Percentiles rank a stretch among this genome's conserved stretches.
Evolutionary conservation across 2,329 filamentous ascomycete species (phyloP).

Genomic region (Colletotrichum cordylinicola): DNA sequence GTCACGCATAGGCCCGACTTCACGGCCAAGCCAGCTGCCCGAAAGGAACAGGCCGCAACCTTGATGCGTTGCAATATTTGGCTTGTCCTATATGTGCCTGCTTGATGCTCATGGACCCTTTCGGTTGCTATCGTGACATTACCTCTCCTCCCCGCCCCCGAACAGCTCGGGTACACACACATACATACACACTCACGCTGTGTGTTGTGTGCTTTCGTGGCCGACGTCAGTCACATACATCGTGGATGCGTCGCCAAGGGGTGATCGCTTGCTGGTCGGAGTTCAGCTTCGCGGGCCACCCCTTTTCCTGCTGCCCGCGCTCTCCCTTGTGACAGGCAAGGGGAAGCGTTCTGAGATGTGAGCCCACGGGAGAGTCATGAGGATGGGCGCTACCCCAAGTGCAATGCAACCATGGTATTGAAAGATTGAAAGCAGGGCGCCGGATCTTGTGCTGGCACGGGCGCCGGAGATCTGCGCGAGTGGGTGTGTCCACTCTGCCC

Average conservation of each 20-base stretch:
- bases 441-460: neutral
- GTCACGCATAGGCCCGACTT: constrained; percentile 6
- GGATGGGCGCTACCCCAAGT: neutral
- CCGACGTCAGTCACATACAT: neutral
- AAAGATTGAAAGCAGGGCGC: neutral
- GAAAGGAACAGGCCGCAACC: neutral
- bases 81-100: neutral
- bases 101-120: neutral
- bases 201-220: neutral
- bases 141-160: neutral
- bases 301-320: neutral
- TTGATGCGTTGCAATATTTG: constrained; percentile 9
- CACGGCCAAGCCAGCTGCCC: neutral
- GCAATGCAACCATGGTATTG: neutral
- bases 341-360: neutral
- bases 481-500: neutral
- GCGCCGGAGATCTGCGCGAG: neutral
- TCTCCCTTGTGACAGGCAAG: neutral
- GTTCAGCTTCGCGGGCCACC: neutral
- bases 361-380: neutral
- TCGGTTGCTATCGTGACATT: neutral
- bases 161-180: neutral
- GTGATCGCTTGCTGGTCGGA: neutral
- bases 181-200: neutral
- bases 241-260: neutral